These are phyloP conservation scores for Quercus robur DNA, from an alignment of 306 rosid species.

Conservation along the genomic window DNA sequence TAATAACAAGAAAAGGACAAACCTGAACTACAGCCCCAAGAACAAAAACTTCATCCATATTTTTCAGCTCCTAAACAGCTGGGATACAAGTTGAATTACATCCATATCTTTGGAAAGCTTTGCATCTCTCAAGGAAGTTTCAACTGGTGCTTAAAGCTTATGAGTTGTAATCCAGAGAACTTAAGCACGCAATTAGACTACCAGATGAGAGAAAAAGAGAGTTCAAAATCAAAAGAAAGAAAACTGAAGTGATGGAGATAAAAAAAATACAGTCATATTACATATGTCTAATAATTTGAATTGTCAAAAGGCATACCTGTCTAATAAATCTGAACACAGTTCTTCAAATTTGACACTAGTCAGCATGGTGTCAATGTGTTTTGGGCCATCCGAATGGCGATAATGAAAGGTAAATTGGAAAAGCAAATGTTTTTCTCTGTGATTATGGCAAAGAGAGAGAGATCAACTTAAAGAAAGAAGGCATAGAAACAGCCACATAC, in stretches of 20 bases:
- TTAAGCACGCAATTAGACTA: neutral
- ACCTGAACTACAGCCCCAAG: conserved; percentile 97
- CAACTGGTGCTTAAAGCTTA: conserved; percentile 81
- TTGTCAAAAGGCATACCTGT: conserved; percentile 46
- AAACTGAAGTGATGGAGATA: neutral
- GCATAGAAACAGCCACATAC: conserved; percentile 19
- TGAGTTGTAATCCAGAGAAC: neutral
- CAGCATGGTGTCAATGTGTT: conserved; percentile 86
- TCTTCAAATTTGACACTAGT: conserved; percentile 93
- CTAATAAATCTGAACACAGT: conserved; percentile 83
- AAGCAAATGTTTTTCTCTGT: neutral
- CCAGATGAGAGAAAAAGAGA: neutral
- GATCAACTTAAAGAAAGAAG: neutral
- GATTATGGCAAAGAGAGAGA: neutral
- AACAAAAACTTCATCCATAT: conserved; percentile 94
- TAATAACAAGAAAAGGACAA: conserved; percentile 22
- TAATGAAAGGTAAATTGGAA: conserved; percentile 85
- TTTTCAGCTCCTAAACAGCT: conserved; percentile 54
- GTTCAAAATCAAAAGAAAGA: no score
- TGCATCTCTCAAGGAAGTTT: conserved; percentile 88
- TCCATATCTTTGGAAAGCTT: conserved; percentile 66
- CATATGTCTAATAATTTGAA: neutral
- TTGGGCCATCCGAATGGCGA: conserved; percentile 92
- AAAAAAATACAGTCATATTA: neutral
- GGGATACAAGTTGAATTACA: no score